Conservation (phyloP, 164 flowering plant genomes). For the Aristolochia fimbriata region DNA sequence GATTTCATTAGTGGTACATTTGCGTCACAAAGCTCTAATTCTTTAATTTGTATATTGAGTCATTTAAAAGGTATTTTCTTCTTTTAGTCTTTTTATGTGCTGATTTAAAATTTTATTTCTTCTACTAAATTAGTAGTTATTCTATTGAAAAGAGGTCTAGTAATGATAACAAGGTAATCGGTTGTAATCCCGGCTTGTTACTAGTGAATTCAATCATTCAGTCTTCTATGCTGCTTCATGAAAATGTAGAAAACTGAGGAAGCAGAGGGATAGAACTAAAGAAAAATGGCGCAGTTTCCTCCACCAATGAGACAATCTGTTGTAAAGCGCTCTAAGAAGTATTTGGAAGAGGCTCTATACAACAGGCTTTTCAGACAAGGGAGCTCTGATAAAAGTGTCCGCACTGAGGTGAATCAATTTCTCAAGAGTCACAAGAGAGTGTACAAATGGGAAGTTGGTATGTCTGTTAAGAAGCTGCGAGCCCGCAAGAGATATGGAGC, state of each 20-base stretch:
- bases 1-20: no score
- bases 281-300: not conserved
- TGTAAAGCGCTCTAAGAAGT: constrained; percentile 3
- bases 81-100: no score
- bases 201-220: not conserved
- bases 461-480: constrained; percentile 3
- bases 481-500: constrained; percentile 2
- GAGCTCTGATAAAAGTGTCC: constrained; percentile 1
- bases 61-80: no score
- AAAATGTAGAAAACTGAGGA: not conserved
- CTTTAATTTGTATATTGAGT: no score
- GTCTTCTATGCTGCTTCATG: not conserved
- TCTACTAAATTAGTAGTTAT: no score
- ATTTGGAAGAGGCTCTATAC: constrained; percentile 4
- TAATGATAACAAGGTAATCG: no score
- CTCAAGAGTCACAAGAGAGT: constrained; percentile 2
- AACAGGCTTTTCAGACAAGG: constrained; percentile 2
- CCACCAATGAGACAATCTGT: constrained; percentile 1
- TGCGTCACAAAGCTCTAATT: no score
- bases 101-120: no score
- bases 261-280: not conserved
- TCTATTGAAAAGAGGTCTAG: no score
- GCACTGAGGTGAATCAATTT: constrained; percentile 1
- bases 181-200: not conserved
- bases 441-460: constrained; percentile 6